Conservation (phyloP, 805 yeast genomes). For the Suhomyces sp. region DNA sequence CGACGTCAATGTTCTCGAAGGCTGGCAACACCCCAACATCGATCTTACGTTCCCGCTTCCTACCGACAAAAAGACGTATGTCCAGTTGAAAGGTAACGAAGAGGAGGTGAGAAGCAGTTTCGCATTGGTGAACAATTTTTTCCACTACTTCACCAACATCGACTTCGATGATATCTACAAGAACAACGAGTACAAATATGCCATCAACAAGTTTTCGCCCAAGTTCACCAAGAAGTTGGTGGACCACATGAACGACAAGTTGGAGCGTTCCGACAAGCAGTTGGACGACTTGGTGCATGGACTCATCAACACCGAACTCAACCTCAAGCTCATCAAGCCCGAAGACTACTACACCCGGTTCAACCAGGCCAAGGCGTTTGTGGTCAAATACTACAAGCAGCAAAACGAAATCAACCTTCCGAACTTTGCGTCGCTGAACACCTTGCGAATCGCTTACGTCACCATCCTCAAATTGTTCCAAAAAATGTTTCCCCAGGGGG, state of each 20-base stretch:
- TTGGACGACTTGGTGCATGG: conserved; percentile 35
- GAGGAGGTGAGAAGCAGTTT: conserved; percentile 19
- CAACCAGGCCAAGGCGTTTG: conserved; percentile 34
- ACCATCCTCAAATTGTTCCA: conserved; percentile 32
- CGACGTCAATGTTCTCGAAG: conserved; percentile 39
- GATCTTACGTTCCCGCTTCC: conserved; percentile 40
- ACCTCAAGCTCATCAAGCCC: conserved; percentile 35
- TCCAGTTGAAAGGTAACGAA: conserved; percentile 28
- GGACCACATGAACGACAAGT: conserved; percentile 30
- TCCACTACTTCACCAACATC: conserved; percentile 27
- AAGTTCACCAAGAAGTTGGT: conserved; percentile 26
- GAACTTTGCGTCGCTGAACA: conserved; percentile 20
- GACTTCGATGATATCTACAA: conserved; percentile 30
- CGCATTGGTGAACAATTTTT: conserved; percentile 27
- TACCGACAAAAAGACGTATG: conserved; percentile 28
- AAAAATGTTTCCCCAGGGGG: conserved; percentile 42
- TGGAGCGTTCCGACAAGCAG: conserved; percentile 30
- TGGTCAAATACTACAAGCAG: conserved; percentile 34
- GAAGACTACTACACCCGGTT: conserved; percentile 31
- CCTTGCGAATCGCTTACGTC: conserved; percentile 34
- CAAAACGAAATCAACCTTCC: conserved; percentile 40
- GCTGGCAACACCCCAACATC: conserved; percentile 27
- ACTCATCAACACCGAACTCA: conserved; percentile 36
- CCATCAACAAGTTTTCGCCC: conserved; percentile 30
- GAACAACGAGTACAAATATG: conserved; percentile 31